Conservation (phyloP, 2,329 filamentous ascomycete species). For the Parasarocladium wereldwijsianum region DNA sequence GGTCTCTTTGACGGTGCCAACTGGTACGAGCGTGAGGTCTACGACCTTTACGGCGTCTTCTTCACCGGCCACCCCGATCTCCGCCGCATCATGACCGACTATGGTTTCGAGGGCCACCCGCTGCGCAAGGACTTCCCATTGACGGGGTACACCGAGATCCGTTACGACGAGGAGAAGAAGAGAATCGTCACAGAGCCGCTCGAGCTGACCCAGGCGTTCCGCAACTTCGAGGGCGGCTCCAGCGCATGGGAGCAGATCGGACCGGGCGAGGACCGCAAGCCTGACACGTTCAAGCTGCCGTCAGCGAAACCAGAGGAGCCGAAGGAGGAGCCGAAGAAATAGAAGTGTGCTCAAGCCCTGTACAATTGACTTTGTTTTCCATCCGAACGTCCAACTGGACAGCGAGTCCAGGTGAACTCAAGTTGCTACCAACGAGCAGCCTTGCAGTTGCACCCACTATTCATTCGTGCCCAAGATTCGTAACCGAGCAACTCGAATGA, state of each 20-base stretch:
- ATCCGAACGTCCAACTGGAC: constrained; percentile 1
- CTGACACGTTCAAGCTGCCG: constrained; percentile 83
- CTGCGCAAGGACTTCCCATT: constrained; percentile 95
- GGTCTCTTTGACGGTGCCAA: constrained; percentile 86
- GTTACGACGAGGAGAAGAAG: constrained; percentile 99
- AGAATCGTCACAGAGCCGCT: constrained; percentile 94
- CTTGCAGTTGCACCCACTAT: no score
- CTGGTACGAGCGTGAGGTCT: constrained; percentile 97
- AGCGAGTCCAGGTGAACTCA: no score
- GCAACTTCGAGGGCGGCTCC: constrained; percentile 89
- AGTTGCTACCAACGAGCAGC: no score
- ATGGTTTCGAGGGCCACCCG: constrained; percentile 96
- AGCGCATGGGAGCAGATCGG: constrained; percentile 54
- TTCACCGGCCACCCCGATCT: constrained; percentile 92
- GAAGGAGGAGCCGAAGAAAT: constrained; percentile 87
- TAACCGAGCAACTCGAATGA: no score
- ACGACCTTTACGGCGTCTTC: constrained; percentile 95
- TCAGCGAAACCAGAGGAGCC: constrained; percentile 90
- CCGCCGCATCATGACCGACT: constrained; percentile 97
- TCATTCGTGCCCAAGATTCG: no score
- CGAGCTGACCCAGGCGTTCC: constrained; percentile 94
- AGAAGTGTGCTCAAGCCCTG: constrained; percentile 23
- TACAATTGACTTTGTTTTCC: constrained; percentile 12
- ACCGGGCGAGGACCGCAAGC: constrained; percentile 60
- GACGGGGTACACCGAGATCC: constrained; percentile 94